Evolutionary conservation across 2,329 filamentous ascomycete genomes (phyloP), one percentile per base, ranked within the genome.

Genomic region (Talaromyces islandicus): DNA sequence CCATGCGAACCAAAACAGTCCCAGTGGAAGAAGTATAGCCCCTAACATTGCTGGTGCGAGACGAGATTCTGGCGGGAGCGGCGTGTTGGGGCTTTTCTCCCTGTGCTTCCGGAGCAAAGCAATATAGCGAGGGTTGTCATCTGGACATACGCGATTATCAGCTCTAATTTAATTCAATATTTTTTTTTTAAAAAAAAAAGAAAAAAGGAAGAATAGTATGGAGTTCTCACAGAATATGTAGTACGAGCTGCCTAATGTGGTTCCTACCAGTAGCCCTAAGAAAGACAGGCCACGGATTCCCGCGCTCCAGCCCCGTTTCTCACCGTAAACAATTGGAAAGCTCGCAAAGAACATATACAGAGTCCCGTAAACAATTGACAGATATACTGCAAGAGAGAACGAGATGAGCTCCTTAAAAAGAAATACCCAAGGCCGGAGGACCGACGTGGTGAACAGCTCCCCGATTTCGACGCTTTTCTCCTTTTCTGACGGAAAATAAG

Each of bases 51-150:
- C 77, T 10, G 80, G 77, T 3, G 80, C 79, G 2, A 84, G 69
- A 54, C 80, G 81, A 35, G 80, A 80, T 72, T 86, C 84, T 0
- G 85, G 84, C 19, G 85, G 80, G 60, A 85, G 81, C 7, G 85
- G 85, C 2, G 75, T 75, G 21, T 77, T 73, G n/a, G 77, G 73
- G 14, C 77, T 72, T 25, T 80, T 72, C 59, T 69, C 66, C 24
- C 70, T 62, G 56, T 74, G 75, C n/a, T 67, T 7, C 70, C 76
- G 2, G 79, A 62, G 63, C 75, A 71, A 50, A 67, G 70, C 63
- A 78, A 78, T 62, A 77, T 74, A 21, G 65, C 67, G 29, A 78
- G 69, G 32, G 68, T 76, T 66, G 70, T 81, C 63, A 52, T 72
- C 60, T 52, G 12, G 55, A 38, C 6, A 53, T 32, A 32, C 10